phyloP scores from a whole-genome alignment of 495 filamentous ascomycete genomes.

The Chaetomium fimeti region DNA sequence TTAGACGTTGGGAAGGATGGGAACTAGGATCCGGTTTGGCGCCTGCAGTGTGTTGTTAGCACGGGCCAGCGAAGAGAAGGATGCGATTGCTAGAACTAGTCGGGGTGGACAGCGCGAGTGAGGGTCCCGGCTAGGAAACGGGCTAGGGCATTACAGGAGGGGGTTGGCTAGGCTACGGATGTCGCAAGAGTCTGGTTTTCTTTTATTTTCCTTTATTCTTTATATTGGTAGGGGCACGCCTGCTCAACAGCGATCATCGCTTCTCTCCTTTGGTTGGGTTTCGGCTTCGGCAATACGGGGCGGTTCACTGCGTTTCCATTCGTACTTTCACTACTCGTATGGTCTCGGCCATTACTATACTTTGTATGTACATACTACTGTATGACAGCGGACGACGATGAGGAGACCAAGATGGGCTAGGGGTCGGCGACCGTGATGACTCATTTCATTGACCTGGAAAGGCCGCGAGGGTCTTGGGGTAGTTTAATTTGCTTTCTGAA shows the following conservation, averaged over 20 bases:
- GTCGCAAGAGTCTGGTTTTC: neutral
- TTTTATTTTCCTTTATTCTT: neutral
- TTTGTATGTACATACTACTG: constrained; percentile 4
- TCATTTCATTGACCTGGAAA: neutral
- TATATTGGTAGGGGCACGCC: neutral
- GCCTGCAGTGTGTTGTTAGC: too few species aligned
- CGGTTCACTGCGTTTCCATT: neutral
- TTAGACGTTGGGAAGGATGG: too few species aligned
- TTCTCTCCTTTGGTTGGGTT: neutral
- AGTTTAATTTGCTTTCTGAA: neutral
- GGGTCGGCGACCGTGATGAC: too few species aligned
- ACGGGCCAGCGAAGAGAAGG: neutral
- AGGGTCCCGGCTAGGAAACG: too few species aligned
- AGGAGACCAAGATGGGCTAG: too few species aligned
- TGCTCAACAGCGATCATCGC: neutral
- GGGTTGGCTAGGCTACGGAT: neutral
- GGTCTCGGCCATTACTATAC: neutral
- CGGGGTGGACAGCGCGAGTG: neutral
- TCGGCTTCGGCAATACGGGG: neutral
- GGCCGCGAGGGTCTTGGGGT: neutral
- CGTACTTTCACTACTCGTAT: neutral
- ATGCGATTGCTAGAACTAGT: neutral
- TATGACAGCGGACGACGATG: neutral
- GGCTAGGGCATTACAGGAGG: too few species aligned
- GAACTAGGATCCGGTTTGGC: too few species aligned